These are phyloP conservation scores for Backusella mclennaniae DNA, from an alignment of 192 early-diverging fungal genomes.

Conservation along the genomic window DNA sequence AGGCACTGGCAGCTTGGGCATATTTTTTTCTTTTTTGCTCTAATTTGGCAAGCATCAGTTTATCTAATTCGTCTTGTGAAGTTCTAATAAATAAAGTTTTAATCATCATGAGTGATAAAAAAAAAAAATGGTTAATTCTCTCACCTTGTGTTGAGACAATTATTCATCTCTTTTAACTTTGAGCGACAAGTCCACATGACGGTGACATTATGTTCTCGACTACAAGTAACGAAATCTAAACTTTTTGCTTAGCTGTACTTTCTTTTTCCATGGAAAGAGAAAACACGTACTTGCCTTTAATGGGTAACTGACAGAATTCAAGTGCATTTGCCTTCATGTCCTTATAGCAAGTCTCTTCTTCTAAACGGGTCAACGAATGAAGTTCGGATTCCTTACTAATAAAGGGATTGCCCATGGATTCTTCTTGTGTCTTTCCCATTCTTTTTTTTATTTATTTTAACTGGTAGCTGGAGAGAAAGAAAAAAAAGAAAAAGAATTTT, in stretches of 20 bases:
- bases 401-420: conserved; percentile 33
- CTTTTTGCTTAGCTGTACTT: background rate
- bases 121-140: background rate
- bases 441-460: background rate
- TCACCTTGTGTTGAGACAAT: conserved; percentile 40
- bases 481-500: background rate
- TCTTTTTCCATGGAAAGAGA: background rate
- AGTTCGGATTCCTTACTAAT: conserved; percentile 17
- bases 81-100: conserved; percentile 33
- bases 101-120: background rate
- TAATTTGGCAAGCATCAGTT: conserved; percentile 44
- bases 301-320: conserved; percentile 42
- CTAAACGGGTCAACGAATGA: conserved; percentile 51
- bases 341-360: conserved; percentile 53
- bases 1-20: background rate
- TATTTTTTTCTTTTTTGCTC: background rate
- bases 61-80: conserved; percentile 50
- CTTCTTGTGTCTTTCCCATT: conserved; percentile 36
- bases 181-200: conserved; percentile 49
- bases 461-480: background rate
- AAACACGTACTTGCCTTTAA: conserved; percentile 40
- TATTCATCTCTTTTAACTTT: conserved; percentile 51
- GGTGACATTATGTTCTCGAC: conserved; percentile 49
- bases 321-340: conserved; percentile 52
- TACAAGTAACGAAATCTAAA: conserved; percentile 53